Conservation (phyloP, 75 land plant species). For the Selaginella tamariscina region DNA sequence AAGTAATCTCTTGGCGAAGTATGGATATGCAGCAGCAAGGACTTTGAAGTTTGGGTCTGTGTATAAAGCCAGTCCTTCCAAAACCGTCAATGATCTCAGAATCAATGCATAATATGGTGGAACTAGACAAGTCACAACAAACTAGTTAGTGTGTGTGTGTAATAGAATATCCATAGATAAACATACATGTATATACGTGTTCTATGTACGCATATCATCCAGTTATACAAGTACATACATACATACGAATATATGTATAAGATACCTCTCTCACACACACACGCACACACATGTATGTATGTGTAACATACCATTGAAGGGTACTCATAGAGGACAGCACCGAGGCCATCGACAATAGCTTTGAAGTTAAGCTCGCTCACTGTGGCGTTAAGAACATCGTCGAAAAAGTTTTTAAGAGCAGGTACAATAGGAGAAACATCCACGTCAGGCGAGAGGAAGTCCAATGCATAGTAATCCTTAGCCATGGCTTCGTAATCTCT, state of each 20-base stretch:
- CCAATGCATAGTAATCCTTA: conserved; percentile 78
- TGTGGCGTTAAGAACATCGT: conserved; percentile 75
- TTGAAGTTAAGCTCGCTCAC: conserved; percentile 98
- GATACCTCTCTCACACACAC: no score
- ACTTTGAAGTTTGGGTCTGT: conserved; percentile 96
- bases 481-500: conserved; percentile 99
- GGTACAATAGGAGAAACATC: conserved; percentile 96
- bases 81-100: conserved; percentile 83
- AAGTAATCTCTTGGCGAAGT: conserved; percentile 92
- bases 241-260: no score
- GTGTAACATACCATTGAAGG: conserved; percentile 74
- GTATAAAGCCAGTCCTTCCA: conserved; percentile 93
- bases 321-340: conserved; percentile 84
- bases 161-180: no score
- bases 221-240: no score
- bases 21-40: conserved; percentile 94
- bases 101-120: conserved; percentile 97
- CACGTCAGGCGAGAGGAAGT: conserved; percentile 75
- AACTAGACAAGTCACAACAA: conserved; percentile 35
- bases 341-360: conserved; percentile 91
- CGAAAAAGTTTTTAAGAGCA: conserved; percentile 71
- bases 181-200: no score
- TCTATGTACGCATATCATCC: no score
- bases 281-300: no score
- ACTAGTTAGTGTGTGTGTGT: no score